phyloP scores from a whole-genome alignment of 1,284 basidiomycete genomes.

The Ustilago sp. region DNA sequence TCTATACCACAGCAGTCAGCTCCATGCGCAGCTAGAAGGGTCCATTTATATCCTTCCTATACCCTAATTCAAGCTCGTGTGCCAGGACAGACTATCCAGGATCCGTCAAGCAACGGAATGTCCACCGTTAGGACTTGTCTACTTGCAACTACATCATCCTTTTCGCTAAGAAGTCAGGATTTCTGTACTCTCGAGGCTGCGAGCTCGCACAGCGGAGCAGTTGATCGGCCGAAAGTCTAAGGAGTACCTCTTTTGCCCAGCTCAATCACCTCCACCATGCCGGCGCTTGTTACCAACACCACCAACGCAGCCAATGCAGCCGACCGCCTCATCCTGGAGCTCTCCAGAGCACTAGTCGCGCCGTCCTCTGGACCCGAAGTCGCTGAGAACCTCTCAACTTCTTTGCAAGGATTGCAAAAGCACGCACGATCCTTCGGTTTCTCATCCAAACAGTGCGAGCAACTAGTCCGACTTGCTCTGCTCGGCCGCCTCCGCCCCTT shows the following conservation, averaged over 20 bases:
- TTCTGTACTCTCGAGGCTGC: neutral
- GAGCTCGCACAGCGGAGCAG: neutral
- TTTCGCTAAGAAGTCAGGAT: neutral
- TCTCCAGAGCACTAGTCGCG: slow-evolving; percentile 26
- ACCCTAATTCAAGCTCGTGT: neutral
- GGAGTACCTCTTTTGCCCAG: neutral
- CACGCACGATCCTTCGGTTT: slow-evolving; percentile 38
- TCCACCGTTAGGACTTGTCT: neutral
- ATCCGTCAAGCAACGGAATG: neutral
- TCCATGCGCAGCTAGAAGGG: neutral
- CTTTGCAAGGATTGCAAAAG: slow-evolving; percentile 21
- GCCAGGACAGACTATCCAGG: neutral
- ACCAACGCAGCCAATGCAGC: slow-evolving; percentile 19
- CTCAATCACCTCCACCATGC: slow-evolving; percentile 13
- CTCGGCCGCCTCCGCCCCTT: slow-evolving; percentile 25
- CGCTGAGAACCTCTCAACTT: slow-evolving; percentile 13
- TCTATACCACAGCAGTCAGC: neutral
- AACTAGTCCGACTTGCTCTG: slow-evolving; percentile 37
- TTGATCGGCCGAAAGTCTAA: neutral
- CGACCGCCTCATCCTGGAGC: slow-evolving; percentile 31
- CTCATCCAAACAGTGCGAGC: slow-evolving; percentile 41
- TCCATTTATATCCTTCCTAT: neutral
- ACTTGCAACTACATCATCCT: neutral
- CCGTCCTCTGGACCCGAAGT: slow-evolving; percentile 14
- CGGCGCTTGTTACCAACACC: slow-evolving; percentile 19